Percentiles rank a stretch among this genome's conserved stretches.
Evolutionary conservation across 495 filamentous ascomycete species (phyloP).

Genomic region (Pseudevernia furfuracea): DNA sequence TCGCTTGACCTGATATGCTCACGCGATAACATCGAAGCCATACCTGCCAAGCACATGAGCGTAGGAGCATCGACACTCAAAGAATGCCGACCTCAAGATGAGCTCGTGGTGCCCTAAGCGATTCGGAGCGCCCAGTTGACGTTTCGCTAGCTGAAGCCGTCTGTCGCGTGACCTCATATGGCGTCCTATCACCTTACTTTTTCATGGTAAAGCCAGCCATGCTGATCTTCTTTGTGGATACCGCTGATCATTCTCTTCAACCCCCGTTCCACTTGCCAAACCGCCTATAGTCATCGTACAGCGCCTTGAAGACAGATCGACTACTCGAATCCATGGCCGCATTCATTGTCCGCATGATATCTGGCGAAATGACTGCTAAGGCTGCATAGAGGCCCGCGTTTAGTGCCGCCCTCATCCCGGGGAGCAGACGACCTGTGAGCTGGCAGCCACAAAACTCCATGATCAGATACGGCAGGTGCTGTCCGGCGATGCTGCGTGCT

Average conservation of each 20-base stretch:
- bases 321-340: conserved; percentile 60
- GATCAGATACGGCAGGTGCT: conserved; percentile 65
- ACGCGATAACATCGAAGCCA: not conserved
- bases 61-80: not conserved
- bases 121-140: not conserved
- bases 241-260: conserved; percentile 21
- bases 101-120: not conserved
- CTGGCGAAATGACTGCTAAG: conserved; percentile 59
- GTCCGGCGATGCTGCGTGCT: conserved; percentile 65
- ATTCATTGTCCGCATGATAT: conserved; percentile 58
- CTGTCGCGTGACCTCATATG: conserved; percentile 2
- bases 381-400: conserved; percentile 64
- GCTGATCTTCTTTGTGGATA: not conserved
- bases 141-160: not conserved
- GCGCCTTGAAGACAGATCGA: conserved; percentile 60
- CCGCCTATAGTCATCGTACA: conserved; percentile 61
- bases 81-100: not conserved
- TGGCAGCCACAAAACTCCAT: conserved; percentile 63
- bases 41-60: not conserved
- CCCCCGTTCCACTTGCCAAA: conserved; percentile 65
- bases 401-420: conserved; percentile 59
- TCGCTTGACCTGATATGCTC: not conserved
- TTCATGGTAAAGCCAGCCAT: not conserved
- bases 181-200: not conserved
- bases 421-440: conserved; percentile 46